Conservation (phyloP, 108 stramenopile species). For the Skeletonema grethae region DNA sequence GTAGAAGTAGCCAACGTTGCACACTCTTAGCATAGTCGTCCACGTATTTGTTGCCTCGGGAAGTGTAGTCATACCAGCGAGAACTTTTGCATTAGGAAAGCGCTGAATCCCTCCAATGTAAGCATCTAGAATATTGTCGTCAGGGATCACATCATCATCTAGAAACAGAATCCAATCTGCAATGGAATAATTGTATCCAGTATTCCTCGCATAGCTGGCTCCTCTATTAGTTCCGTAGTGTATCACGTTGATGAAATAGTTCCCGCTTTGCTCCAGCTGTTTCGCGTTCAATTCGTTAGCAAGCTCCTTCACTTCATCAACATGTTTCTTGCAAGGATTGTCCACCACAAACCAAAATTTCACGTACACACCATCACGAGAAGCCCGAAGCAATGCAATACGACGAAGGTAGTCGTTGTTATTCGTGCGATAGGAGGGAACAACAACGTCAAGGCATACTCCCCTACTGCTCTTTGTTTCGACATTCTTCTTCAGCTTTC, state of each 20-base stretch:
- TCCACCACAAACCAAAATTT: slow-evolving; percentile 49
- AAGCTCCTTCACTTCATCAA: slow-evolving; percentile 22
- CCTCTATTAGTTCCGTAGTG: slow-evolving; percentile 55
- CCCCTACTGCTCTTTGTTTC: not conserved
- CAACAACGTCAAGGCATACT: slow-evolving; percentile 54
- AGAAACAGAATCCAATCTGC: slow-evolving; percentile 68
- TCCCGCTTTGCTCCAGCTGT: slow-evolving; percentile 19
- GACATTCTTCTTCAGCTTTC: slow-evolving; percentile 9
- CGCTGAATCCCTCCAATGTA: slow-evolving; percentile 50
- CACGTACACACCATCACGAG: slow-evolving; percentile 23
- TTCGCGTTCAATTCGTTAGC: slow-evolving; percentile 16
- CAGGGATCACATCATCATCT: slow-evolving; percentile 73
- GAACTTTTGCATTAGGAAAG: slow-evolving; percentile 48
- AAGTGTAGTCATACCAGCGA: slow-evolving; percentile 40
- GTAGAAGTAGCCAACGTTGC: slow-evolving; percentile 52
- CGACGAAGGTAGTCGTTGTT: slow-evolving; percentile 17
- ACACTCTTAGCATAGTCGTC: slow-evolving; percentile 41
- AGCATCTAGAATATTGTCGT: slow-evolving; percentile 45
- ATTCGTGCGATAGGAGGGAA: slow-evolving; percentile 57
- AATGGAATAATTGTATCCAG: slow-evolving; percentile 47
- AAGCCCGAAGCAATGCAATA: slow-evolving; percentile 20
- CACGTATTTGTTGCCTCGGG: slow-evolving; percentile 35
- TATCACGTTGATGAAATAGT: slow-evolving; percentile 46
- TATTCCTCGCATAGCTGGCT: slow-evolving; percentile 58
- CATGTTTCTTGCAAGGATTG: slow-evolving; percentile 27